Evolutionary conservation across 495 filamentous ascomycete species (phyloP).

Genomic region (Aspergillus nidulans): DNA sequence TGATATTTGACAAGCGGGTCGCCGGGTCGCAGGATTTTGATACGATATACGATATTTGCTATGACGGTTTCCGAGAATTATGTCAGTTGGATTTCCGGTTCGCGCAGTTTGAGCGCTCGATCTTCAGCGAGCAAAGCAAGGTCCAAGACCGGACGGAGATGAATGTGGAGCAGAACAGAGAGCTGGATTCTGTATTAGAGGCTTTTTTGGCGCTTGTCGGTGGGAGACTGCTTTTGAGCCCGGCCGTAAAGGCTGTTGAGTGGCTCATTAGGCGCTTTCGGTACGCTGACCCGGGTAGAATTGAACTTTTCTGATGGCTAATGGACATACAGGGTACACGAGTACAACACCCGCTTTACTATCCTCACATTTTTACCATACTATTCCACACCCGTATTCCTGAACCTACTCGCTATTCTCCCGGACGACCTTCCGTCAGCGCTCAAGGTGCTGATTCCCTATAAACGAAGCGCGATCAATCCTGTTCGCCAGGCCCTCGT

Average conservation of each 20-base stretch:
- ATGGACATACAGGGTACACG: conserved; percentile 65
- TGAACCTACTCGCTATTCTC: conserved; percentile 76
- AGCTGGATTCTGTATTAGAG: conserved; percentile 71
- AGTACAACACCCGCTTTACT: conserved; percentile 75
- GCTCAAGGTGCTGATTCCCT: conserved; percentile 82
- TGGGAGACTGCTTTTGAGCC: conserved; percentile 71
- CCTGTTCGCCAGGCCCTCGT: conserved; percentile 78
- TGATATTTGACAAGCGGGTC: conserved; percentile 79
- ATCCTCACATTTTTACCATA: conserved; percentile 92
- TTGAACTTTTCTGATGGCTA: conserved; percentile 22
- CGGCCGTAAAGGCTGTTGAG: conserved; percentile 84
- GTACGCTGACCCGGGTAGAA: conserved; percentile 42
- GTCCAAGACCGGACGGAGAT: conserved; percentile 79
- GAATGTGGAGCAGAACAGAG: conserved; percentile 72
- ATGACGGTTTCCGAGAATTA: conserved; percentile 84
- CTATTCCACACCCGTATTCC: conserved; percentile 74
- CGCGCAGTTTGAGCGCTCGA: conserved; percentile 55
- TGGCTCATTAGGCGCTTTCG: conserved; percentile 91
- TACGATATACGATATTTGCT: conserved; percentile 77
- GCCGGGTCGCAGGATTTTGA: conserved; percentile 85
- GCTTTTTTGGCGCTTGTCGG: conserved; percentile 75
- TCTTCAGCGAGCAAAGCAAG: conserved; percentile 93
- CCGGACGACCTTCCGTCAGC: conserved; percentile 64
- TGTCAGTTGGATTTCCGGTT: conserved; percentile 81
- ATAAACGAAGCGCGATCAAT: conserved; percentile 65